Evolutionary conservation across 495 filamentous ascomycete genomes (phyloP).

Genomic region (Daldinia decipiens): DNA sequence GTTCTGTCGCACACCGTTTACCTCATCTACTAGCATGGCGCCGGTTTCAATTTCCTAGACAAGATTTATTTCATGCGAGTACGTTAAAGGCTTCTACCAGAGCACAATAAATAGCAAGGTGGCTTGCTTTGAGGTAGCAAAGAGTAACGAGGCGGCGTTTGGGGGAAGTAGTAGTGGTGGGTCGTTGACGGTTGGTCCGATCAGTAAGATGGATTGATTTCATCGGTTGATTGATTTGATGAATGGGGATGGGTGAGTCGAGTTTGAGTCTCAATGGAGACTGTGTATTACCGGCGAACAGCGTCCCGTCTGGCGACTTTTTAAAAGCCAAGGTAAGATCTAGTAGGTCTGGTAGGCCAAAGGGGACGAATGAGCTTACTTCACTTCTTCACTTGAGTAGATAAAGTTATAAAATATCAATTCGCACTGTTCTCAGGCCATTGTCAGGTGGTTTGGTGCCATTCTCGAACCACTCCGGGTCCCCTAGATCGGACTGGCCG

Average conservation of each 20-base stretch:
- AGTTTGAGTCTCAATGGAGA: slow-evolving; percentile 2
- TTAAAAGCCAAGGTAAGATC: background rate
- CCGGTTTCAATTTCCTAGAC: slow-evolving; percentile 27
- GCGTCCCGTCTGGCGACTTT: slow-evolving; percentile 29
- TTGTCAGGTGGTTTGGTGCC: slow-evolving; percentile 44
- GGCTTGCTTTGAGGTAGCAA: slow-evolving; percentile 39
- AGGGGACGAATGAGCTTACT: slow-evolving; percentile 20
- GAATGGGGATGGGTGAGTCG: slow-evolving; percentile 19
- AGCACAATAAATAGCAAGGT: slow-evolving; percentile 27
- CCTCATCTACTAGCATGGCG: slow-evolving; percentile 38
- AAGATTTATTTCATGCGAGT: slow-evolving; percentile 30
- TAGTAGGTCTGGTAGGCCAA: background rate
- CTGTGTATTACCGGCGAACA: slow-evolving; percentile 40
- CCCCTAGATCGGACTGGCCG: slow-evolving; percentile 12
- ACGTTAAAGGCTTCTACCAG: slow-evolving; percentile 21
- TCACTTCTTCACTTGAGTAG: background rate
- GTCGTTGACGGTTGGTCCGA: slow-evolving; percentile 31
- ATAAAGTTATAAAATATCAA: slow-evolving; percentile 4
- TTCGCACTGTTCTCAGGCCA: slow-evolving; percentile 45
- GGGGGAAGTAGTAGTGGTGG: slow-evolving; percentile 18
- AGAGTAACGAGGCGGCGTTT: slow-evolving; percentile 19
- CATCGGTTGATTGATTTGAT: slow-evolving; percentile 26
- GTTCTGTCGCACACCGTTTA: slow-evolving; percentile 43
- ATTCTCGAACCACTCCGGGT: slow-evolving; percentile 46
- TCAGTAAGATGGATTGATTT: slow-evolving; percentile 36